phyloP scores from a whole-genome alignment of 768 basidiomycete species.

The Lentinula raphanica region DNA sequence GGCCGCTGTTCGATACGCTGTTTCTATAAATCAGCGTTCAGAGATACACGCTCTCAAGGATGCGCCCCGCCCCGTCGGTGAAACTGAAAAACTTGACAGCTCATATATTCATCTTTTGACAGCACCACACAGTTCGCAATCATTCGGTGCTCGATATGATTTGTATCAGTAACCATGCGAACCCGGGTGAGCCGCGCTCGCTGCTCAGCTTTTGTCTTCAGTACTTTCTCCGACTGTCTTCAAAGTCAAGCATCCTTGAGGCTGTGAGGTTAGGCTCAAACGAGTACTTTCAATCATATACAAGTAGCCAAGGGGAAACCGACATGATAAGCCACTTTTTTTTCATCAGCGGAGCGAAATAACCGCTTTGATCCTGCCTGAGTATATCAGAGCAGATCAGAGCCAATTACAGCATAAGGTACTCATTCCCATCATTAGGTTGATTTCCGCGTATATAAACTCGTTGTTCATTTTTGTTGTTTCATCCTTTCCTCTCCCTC shows the following conservation, averaged over 20 bases:
- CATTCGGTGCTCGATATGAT: neutral
- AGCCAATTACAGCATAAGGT: constrained; percentile 5
- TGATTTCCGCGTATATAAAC: neutral
- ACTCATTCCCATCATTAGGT: constrained; percentile 4
- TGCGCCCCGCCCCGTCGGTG: neutral
- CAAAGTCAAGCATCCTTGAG: neutral
- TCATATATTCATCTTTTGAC: neutral
- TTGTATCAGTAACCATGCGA: neutral
- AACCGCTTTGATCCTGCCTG: neutral
- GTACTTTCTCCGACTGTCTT: too few species aligned
- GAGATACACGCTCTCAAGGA: too few species aligned
- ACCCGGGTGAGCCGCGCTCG: neutral
- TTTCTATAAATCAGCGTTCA: neutral
- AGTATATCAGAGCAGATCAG: neutral
- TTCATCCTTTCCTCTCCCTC: constrained; percentile 15
- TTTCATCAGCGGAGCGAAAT: neutral
- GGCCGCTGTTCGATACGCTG: too few species aligned
- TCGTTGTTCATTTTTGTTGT: constrained; percentile 3
- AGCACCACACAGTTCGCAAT: neutral
- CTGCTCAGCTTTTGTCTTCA: too few species aligned
- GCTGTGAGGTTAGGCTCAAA: too few species aligned
- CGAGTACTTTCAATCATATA: too few species aligned
- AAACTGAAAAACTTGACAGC: neutral
- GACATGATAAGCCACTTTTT: neutral
- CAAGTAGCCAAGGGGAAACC: too few species aligned